Percentiles rank a stretch among this genome's conserved stretches.
These are phyloP conservation scores for Clarireedia monteithiana DNA, from an alignment of 2,329 filamentous ascomycete genomes.

Conservation along the genomic window DNA sequence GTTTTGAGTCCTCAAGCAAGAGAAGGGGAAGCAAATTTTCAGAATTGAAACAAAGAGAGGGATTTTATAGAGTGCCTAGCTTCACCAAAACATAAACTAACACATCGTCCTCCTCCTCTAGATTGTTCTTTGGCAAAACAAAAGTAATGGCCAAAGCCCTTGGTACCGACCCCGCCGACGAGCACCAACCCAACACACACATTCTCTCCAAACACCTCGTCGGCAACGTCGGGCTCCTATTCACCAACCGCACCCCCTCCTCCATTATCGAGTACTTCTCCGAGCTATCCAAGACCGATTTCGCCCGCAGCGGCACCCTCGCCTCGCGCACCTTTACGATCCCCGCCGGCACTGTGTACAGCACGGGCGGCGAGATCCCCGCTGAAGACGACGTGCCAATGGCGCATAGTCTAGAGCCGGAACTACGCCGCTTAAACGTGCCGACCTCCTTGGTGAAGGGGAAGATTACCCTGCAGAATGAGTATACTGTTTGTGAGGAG, in stretches of 20 bases:
- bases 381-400: conserved; percentile 77
- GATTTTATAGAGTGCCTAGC: background rate
- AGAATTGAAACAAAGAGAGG: background rate
- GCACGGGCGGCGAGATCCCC: conserved; percentile 71
- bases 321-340: conserved; percentile 72
- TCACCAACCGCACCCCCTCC: conserved; percentile 68
- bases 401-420: conserved; percentile 83
- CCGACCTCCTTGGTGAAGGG: conserved; percentile 85
- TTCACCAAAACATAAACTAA: background rate
- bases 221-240: conserved; percentile 83
- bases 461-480: conserved; percentile 62
- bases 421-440: conserved; percentile 80
- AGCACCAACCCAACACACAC: conserved; percentile 72
- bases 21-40: background rate
- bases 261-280: conserved; percentile 67
- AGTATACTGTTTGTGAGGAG: conserved; percentile 62
- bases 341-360: conserved; percentile 75
- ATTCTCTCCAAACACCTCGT: conserved; percentile 60
- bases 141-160: conserved; percentile 98
- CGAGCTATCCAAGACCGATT: conserved; percentile 70
- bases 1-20: background rate
- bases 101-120: conserved; percentile 29
- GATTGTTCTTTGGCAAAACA: conserved; percentile 97
- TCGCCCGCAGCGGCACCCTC: conserved; percentile 75
- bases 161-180: conserved; percentile 67